Conservation (phyloP, 2,329 filamentous ascomycete species). For the Exserohilum turcica region DNA sequence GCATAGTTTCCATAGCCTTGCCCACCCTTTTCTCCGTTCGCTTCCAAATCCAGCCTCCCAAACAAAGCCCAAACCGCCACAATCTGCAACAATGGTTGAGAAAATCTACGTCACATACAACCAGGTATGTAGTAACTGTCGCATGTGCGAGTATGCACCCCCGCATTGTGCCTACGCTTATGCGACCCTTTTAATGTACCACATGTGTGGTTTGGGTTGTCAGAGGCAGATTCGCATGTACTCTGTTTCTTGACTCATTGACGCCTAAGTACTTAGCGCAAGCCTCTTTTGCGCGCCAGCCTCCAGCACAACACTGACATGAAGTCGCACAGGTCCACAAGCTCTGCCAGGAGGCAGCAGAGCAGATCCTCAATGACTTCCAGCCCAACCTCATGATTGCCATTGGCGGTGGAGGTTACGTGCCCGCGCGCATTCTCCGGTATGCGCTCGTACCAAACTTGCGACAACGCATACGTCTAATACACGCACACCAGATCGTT, state of each 20-base stretch:
- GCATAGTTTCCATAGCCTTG: background rate
- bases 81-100: slow-evolving; percentile 45
- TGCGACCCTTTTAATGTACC: slow-evolving; percentile 11
- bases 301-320: slow-evolving; percentile 12
- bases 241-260: background rate
- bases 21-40: background rate
- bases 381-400: slow-evolving; percentile 97
- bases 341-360: slow-evolving; percentile 86
- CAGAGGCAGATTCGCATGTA: background rate
- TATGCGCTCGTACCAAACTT: slow-evolving; percentile 38
- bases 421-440: slow-evolving; percentile 94
- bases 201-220: background rate
- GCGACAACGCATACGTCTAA: background rate
- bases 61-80: slow-evolving; percentile 1
- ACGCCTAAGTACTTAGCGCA: background rate
- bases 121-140: slow-evolving; percentile 45
- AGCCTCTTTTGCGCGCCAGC: background rate
- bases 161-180: slow-evolving; percentile 6
- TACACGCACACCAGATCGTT: slow-evolving; percentile 66
- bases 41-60: background rate
- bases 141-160: slow-evolving; percentile 14
- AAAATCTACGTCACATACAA: slow-evolving; percentile 53
- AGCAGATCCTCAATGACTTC: slow-evolving; percentile 80
- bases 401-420: slow-evolving; percentile 96
- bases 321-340: slow-evolving; percentile 78